These are phyloP conservation scores for Thecaphora frezii DNA, from an alignment of 1,284 basidiomycete species.

Conservation along the genomic window DNA sequence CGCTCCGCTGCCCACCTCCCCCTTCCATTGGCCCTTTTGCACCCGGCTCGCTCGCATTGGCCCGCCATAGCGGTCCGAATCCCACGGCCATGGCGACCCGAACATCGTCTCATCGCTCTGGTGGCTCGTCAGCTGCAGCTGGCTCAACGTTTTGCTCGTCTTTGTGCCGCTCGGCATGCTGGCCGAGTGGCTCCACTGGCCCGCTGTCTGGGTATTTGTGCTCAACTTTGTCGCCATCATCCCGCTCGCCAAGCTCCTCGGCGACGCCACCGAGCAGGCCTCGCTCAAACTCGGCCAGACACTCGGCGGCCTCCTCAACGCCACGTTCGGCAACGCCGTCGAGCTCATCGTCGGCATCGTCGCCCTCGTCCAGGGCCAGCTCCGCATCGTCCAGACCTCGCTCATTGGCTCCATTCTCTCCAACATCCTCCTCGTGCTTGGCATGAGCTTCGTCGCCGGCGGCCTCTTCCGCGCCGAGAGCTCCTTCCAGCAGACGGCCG, in stretches of 20 bases:
- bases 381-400: constrained; percentile 55
- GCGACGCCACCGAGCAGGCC: constrained; percentile 57
- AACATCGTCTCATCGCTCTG: constrained; percentile 37
- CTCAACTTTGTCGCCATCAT: constrained; percentile 58
- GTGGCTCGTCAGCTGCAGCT: constrained; percentile 51
- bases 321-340: constrained; percentile 58
- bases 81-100: constrained; percentile 5
- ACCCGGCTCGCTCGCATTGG: background rate
- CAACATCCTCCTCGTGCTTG: constrained; percentile 56
- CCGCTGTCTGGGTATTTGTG: constrained; percentile 47
- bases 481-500: constrained; percentile 55
- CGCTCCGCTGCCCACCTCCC: no score
- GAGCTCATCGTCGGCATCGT: constrained; percentile 65
- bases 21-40: background rate
- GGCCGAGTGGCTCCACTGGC: constrained; percentile 51
- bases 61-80: background rate
- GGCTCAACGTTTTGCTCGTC: constrained; percentile 52
- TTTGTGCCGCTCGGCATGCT: constrained; percentile 57
- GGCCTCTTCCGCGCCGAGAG: constrained; percentile 55
- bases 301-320: constrained; percentile 55
- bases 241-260: constrained; percentile 57
- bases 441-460: constrained; percentile 53
- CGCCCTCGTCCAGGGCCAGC: constrained; percentile 72
- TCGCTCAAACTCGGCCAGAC: constrained; percentile 52
- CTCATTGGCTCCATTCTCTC: constrained; percentile 54